These are phyloP conservation scores for Macrophomina pseudophaseolina DNA, from an alignment of 2,329 filamentous ascomycete species.

Conservation along the genomic window DNA sequence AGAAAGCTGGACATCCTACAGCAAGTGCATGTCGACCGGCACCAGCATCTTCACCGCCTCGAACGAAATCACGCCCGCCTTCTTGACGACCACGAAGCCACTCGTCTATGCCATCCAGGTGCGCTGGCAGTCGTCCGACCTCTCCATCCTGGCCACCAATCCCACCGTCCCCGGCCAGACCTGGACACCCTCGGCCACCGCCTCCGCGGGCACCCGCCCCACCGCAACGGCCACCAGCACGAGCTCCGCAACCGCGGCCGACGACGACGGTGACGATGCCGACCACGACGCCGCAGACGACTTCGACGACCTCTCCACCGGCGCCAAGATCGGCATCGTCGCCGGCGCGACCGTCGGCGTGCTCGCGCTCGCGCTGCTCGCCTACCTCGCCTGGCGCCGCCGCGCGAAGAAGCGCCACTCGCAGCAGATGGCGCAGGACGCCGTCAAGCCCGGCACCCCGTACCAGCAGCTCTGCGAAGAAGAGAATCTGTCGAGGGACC, in stretches of 20 bases:
- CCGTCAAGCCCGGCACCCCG: background rate
- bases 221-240: background rate
- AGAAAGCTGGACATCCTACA: background rate
- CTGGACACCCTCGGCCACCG: background rate
- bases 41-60: background rate
- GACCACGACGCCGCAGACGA: background rate
- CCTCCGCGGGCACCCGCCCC: background rate
- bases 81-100: background rate
- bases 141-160: constrained; percentile 2
- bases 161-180: constrained; percentile 12
- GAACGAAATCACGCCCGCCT: background rate
- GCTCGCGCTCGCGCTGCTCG: background rate
- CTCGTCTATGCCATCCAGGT: constrained; percentile 12
- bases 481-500: background rate
- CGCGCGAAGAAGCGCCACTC: background rate
- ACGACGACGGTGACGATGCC: background rate
- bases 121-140: constrained; percentile 8
- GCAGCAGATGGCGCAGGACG: background rate
- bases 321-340: constrained; percentile 2
- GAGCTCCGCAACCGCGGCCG: background rate
- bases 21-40: background rate
- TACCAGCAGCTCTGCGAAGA: constrained; percentile 2
- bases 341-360: background rate
- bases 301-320: background rate
- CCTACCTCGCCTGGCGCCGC: constrained; percentile 1